Conservation (phyloP, 2,329 filamentous ascomycete genomes). For the Thelonectria olida region DNA sequence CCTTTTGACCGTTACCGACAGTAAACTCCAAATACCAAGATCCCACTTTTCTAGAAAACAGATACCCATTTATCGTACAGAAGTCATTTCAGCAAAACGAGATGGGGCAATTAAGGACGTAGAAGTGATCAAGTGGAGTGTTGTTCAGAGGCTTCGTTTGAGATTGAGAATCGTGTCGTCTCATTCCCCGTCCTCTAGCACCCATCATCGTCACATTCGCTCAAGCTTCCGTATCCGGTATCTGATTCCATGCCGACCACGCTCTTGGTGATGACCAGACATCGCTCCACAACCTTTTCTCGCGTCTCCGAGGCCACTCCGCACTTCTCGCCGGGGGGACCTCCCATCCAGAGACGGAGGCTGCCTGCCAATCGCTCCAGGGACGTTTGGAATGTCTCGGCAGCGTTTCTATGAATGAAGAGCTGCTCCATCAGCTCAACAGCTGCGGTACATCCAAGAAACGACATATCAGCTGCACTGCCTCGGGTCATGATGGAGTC, state of each 20-base stretch:
- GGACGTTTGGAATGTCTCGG: constrained; percentile 56
- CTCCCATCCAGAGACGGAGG: constrained; percentile 70
- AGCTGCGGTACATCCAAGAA: constrained; percentile 68
- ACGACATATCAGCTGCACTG: constrained; percentile 55
- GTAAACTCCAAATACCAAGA: constrained; percentile 36
- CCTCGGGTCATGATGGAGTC: constrained; percentile 57
- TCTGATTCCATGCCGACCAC: constrained; percentile 69
- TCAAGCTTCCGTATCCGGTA: constrained; percentile 68
- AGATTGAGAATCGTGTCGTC: background rate
- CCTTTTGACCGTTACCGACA: constrained; percentile 36
- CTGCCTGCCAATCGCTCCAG: constrained; percentile 67
- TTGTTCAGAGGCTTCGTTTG: background rate
- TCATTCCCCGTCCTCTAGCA: constrained; percentile 30
- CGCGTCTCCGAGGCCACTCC: constrained; percentile 63
- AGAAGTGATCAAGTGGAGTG: constrained; percentile 26
- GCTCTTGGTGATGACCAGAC: constrained; percentile 63
- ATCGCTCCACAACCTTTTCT: constrained; percentile 63
- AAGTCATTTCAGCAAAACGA: constrained; percentile 31
- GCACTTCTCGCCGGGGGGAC: constrained; percentile 58
- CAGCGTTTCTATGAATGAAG: constrained; percentile 55
- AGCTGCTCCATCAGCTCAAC: constrained; percentile 67
- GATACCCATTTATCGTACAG: constrained; percentile 41
- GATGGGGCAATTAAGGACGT: constrained; percentile 12
- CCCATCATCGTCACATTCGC: constrained; percentile 54
- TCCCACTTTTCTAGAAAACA: constrained; percentile 36